Evolutionary conservation across 495 filamentous ascomycete species (phyloP), one percentile per base, ranked within the genome.

Genomic region (Copromyces sp.): DNA sequence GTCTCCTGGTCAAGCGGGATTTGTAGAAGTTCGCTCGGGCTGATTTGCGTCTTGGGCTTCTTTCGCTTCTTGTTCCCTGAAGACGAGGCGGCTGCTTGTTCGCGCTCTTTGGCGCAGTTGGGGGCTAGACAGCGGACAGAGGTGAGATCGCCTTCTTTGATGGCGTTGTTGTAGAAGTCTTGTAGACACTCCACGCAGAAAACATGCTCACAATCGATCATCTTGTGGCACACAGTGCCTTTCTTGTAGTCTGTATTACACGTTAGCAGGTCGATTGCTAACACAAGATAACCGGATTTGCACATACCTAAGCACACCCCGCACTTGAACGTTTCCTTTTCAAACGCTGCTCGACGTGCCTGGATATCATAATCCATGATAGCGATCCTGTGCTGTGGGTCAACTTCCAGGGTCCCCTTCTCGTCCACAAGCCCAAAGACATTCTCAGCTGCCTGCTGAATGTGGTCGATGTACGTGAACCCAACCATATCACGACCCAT

Each of bases 131-230:
- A 99, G 74, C 88, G 90, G 68, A 99, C 89, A 38, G 86, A 85
- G 39, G 87, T 85, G 4, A 99, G 84, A 75, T 96, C 90, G 3
- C 95, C 95, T 79, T 97, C 92, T 0, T 86, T 87, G 77, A 99
- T 98, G 76, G 92, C 92, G 68, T 86, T 89, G 75, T 91, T 94
- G 84, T 95, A 99, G 74, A 93, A 98, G 75, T 94, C 93, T 75
- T 93, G 91, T 24, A 99, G 82, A 76, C 95, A 99, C 4, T 85
- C 74, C 42, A 91, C 82, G 79, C 95, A 99, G 77, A 98, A 99
- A 39, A 99, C 94, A 77, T 99, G 95, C 0, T 87, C 89, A 79
- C 95, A 99, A 40, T 88, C 87, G 24, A 90, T 78, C 78, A 98
- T 86, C 5, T 87, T 87, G 81, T 98, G 91, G 80, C 95, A 98